Evolutionary conservation across 108 stramenopile genomes (phyloP), one percentile per base, ranked within the genome.

Genomic region (Discostella pseudostelligera): DNA sequence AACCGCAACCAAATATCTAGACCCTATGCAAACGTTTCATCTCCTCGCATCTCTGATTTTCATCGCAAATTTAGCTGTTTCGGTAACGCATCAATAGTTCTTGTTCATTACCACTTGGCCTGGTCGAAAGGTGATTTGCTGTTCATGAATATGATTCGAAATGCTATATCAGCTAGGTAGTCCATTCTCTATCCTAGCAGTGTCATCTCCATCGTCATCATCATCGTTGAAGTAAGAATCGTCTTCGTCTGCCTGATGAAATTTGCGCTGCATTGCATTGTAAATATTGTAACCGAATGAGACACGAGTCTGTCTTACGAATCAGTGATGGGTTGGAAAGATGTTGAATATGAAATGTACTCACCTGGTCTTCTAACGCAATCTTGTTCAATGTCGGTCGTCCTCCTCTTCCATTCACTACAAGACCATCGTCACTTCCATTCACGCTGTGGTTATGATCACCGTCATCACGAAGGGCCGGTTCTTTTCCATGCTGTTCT

Each of bases 141-240:
- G n/a, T n/a, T n/a, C n/a, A n/a, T n/a, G n/a, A n/a, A n/a, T 32
- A 4, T 32, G 4, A 43, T 43, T 12, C 2, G 42, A 43, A 8
- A 43, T 43, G 42, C 42, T 8, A 43, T 8, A 43, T 43, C 10
- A 8, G 2, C 42, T 43, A 8, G n/a, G n/a, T n/a, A n/a, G n/a
- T n/a, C n/a, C n/a, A n/a, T n/a, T n/a, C n/a, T n/a, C n/a, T n/a
- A n/a, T n/a, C n/a, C n/a, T n/a, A 43, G 42, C 14, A 32, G 32
- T 5, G 32, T 32, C 32, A 32, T 32, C 32, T 32, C 32, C 32
- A n/a, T n/a, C 53, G 55, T 56, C 55, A 56, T 56, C 86, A 49
- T 90, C 88, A 5, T 79, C 69, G 19, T 88, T 87, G 56, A 94
- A 94, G 48, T 90, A 94, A 10, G 88, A 86, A 62, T 94, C 89